A percentile compares a stretch with the other conserved stretches of the same genome.
Evolutionary conservation across 345 rosid species (phyloP).

Genomic region (Dovyalis caffra): DNA sequence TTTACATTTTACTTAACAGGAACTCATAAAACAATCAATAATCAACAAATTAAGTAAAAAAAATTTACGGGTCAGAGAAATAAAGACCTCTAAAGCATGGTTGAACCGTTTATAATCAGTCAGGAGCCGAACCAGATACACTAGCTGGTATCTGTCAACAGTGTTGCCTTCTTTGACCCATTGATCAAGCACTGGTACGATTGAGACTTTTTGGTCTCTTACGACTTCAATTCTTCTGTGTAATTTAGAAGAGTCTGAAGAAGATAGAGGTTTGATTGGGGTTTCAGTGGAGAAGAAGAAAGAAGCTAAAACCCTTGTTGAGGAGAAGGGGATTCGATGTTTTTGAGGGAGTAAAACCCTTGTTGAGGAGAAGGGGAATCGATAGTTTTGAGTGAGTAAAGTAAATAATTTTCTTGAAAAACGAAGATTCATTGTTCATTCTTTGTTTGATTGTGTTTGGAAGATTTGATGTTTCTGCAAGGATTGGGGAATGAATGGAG

Average conservation of each 20-base stretch:
- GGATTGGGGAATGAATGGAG: too few species aligned
- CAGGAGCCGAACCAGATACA: conserved; percentile 6
- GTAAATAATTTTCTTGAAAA: conserved; percentile 2
- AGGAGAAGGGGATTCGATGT: background rate
- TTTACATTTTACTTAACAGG: background rate
- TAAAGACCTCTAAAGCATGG: conserved; percentile 29
- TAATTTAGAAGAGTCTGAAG: background rate
- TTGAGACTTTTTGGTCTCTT: conserved; percentile 17
- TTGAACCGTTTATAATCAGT: conserved; percentile 11
- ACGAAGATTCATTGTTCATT: background rate
- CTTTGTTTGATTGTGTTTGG: background rate
- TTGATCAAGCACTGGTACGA: conserved; percentile 26
- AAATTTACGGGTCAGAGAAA: too few species aligned
- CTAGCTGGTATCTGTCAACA: background rate
- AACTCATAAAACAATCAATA: too few species aligned
- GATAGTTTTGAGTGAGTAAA: background rate
- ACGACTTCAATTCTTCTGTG: background rate
- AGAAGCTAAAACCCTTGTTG: conserved; percentile 13
- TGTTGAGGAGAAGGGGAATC: background rate
- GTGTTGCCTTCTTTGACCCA: conserved; percentile 27
- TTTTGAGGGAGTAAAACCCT: background rate
- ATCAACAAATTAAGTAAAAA: too few species aligned
- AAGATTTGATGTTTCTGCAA: too few species aligned
- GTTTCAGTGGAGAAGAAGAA: conserved; percentile 9
- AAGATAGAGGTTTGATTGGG: background rate